phyloP scores from a whole-genome alignment of 345 rosid genomes.

The Pugionium cornutum region DNA sequence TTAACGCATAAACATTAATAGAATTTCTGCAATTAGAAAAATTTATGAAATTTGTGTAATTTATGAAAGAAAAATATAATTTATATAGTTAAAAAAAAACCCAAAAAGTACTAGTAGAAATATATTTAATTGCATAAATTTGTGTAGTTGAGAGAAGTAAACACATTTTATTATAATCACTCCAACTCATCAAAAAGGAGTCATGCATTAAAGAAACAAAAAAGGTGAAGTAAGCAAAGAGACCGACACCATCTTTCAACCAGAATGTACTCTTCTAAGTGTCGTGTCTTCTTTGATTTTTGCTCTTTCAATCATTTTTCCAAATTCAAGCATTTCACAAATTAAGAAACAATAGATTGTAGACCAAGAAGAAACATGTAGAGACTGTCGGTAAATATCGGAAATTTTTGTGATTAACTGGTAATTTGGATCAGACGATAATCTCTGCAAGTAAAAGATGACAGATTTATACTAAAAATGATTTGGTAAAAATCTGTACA shows the following conservation, averaged over 20 bases:
- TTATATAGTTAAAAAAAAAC: too few relatives aligned
- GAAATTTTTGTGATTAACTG: neutral
- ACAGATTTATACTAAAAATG: neutral
- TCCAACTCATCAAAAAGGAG: constrained; percentile 15
- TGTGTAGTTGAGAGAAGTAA: too few relatives aligned
- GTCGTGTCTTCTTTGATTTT: constrained; percentile 26
- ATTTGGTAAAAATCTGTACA: constrained; percentile 27
- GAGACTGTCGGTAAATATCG: constrained; percentile 26
- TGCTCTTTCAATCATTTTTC: constrained; percentile 24
- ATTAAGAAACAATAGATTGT: neutral
- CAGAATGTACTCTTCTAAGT: constrained; percentile 13
- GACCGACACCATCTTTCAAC: constrained; percentile 26
- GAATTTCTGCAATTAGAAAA: too few relatives aligned
- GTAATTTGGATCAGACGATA: constrained; percentile 9
- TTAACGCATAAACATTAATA: too few relatives aligned
- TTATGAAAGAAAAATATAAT: too few relatives aligned
- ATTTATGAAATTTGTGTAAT: too few relatives aligned
- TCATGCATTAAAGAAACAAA: constrained; percentile 11
- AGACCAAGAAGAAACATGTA: neutral
- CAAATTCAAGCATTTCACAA: neutral
- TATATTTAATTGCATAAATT: too few relatives aligned
- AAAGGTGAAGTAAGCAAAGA: constrained; percentile 32
- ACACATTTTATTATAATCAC: too few relatives aligned
- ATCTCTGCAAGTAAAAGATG: neutral
- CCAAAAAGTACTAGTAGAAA: too few relatives aligned